Evolutionary conservation across 1,284 basidiomycete genomes (phyloP).

Genomic region (Ceratobasidium theobromae): DNA sequence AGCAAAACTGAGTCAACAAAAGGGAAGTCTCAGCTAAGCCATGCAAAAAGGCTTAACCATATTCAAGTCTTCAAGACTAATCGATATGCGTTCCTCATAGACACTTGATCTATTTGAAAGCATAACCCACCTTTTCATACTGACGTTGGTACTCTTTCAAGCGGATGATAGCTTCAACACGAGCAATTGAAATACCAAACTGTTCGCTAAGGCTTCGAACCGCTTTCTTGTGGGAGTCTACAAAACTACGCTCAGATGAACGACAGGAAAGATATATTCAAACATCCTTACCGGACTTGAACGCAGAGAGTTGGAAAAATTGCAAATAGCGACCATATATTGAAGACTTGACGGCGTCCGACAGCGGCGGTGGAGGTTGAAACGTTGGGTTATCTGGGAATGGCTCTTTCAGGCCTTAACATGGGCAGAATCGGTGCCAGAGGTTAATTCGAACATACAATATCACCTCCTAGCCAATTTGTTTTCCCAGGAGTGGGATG

Average conservation of each 20-base stretch:
- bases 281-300: not conserved
- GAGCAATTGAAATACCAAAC: constrained; percentile 67
- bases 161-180: constrained; percentile 75
- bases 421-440: not conserved
- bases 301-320: constrained; percentile 50
- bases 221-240: constrained; percentile 56
- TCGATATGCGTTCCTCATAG: constrained; percentile 53
- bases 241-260: not conserved
- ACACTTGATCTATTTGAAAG: constrained; percentile 32
- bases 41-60: constrained; percentile 60
- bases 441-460: not conserved
- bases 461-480: constrained; percentile 22
- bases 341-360: constrained; percentile 54
- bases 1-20: not conserved
- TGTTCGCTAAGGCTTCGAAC: constrained; percentile 61
- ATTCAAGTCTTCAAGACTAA: constrained; percentile 81
- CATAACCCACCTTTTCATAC: constrained; percentile 65
- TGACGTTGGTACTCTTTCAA: constrained; percentile 72
- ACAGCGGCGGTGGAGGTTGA: constrained; percentile 71
- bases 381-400: constrained; percentile 83
- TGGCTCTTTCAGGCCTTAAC: constrained; percentile 48
- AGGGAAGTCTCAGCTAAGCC: constrained; percentile 13
- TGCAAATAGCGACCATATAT: constrained; percentile 53
- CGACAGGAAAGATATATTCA: not conserved
- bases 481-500: constrained; percentile 20